Conservation (phyloP, 2,329 filamentous ascomycete genomes). For the Trichoderma atroviride region DNA sequence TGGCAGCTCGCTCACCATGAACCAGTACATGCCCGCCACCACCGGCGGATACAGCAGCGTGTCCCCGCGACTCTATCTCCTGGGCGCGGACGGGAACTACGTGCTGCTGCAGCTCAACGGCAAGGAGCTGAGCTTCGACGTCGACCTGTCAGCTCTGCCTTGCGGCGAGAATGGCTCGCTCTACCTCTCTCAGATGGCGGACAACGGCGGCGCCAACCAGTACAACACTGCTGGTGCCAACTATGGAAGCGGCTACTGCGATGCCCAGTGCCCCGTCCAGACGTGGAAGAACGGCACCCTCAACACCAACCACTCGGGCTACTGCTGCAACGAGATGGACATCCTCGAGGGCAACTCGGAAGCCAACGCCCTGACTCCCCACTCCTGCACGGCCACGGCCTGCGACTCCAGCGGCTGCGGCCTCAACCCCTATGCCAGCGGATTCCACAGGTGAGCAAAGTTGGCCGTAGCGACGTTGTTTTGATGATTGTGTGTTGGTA, state of each 20-base stretch:
- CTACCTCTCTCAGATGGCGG: slow-evolving; percentile 60
- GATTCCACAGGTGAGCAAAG: slow-evolving; percentile 29
- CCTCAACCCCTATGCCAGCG: slow-evolving; percentile 47
- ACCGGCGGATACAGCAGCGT: slow-evolving; percentile 31
- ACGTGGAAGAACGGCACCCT: slow-evolving; percentile 55
- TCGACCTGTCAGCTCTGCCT: slow-evolving; percentile 64
- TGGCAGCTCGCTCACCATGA: slow-evolving; percentile 37
- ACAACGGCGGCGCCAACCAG: slow-evolving; percentile 60
- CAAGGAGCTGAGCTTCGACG: slow-evolving; percentile 66
- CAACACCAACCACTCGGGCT: slow-evolving; percentile 36
- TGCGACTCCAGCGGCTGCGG: slow-evolving; percentile 51
- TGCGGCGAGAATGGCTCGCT: slow-evolving; percentile 70
- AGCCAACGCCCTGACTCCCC: slow-evolving; percentile 51
- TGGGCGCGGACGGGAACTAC: slow-evolving; percentile 58
- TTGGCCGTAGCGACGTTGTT: not conserved
- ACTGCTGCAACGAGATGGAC: slow-evolving; percentile 59
- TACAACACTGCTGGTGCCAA: slow-evolving; percentile 60
- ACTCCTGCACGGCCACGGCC: slow-evolving; percentile 48
- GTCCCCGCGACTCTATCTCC: slow-evolving; percentile 59
- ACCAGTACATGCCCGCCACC: slow-evolving; percentile 34
- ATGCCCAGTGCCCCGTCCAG: slow-evolving; percentile 58
- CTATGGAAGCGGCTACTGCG: slow-evolving; percentile 67
- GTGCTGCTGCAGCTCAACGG: slow-evolving; percentile 62
- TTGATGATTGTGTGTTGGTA: not conserved
- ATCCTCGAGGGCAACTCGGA: slow-evolving; percentile 58